Percentiles rank a stretch among this genome's conserved stretches.
These are phyloP conservation scores for Polymyxa betae DNA, from an alignment of 208 protist species.

Conservation along the genomic window DNA sequence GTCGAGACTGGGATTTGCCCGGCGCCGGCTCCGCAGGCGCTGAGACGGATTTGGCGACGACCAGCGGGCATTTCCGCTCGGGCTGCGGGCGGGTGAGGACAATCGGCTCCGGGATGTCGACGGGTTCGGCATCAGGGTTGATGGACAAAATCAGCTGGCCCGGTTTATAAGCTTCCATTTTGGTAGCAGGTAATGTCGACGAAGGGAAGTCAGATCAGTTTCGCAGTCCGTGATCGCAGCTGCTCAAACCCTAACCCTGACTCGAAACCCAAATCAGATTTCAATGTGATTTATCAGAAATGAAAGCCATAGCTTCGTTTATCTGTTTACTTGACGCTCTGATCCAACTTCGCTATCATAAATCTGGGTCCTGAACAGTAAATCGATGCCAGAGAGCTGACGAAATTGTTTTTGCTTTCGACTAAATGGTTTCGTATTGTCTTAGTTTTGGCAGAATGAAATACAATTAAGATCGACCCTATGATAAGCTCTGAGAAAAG, in stretches of 20 bases:
- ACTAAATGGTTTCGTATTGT: too few relatives aligned
- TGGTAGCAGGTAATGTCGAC: not conserved
- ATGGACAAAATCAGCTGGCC: conserved; percentile 23
- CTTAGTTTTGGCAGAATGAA: too few relatives aligned
- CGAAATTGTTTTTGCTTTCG: too few relatives aligned
- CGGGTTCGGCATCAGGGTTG: not conserved
- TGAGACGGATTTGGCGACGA: not conserved
- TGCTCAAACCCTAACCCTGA: not conserved
- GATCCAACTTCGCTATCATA: too few relatives aligned
- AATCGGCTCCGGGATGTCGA: not conserved
- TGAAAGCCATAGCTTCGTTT: too few relatives aligned
- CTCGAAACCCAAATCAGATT: not conserved
- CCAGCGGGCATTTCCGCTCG: not conserved
- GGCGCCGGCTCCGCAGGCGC: not conserved
- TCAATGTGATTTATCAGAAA: too few relatives aligned
- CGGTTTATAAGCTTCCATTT: conserved; percentile 20
- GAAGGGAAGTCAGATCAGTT: not conserved
- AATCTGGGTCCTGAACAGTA: too few relatives aligned
- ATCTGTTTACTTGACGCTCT: too few relatives aligned
- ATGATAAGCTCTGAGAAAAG: too few relatives aligned
- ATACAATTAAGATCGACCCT: too few relatives aligned
- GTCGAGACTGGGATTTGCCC: not conserved
- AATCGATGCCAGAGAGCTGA: too few relatives aligned
- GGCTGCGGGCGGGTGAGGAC: not conserved
- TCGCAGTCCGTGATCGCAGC: not conserved